Conservation (phyloP, 345 rosid species). For the Hevea brasiliensis region DNA sequence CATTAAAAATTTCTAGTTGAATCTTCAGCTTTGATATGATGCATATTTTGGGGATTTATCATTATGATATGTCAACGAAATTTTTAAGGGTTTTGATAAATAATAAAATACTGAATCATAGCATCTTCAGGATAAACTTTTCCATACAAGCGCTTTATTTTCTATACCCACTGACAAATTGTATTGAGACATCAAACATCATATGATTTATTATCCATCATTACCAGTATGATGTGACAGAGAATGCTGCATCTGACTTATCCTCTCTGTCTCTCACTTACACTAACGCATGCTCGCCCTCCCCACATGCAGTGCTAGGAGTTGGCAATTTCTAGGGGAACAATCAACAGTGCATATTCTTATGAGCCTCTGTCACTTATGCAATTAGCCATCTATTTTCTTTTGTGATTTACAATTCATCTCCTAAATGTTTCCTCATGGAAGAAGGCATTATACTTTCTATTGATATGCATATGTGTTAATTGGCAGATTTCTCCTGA, state of each 20-base stretch:
- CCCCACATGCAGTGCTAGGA: too few relatives aligned
- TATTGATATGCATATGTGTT: not conserved
- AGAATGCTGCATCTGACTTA: not conserved
- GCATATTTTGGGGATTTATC: not conserved
- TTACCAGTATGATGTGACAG: not conserved
- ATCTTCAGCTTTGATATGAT: not conserved
- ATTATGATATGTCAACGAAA: not conserved
- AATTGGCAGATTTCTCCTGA: constrained; percentile 69
- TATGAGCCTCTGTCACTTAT: not conserved
- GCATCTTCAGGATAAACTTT: not conserved
- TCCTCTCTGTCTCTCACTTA: too few relatives aligned
- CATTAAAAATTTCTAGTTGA: too few relatives aligned
- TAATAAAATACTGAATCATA: not conserved
- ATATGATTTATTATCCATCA: too few relatives aligned
- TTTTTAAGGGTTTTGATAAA: not conserved
- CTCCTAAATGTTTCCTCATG: not conserved
- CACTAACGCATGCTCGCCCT: too few relatives aligned
- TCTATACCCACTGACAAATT: not conserved
- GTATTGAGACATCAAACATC: too few relatives aligned
- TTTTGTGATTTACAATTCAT: not conserved
- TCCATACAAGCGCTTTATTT: not conserved
- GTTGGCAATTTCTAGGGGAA: too few relatives aligned
- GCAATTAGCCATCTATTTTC: not conserved
- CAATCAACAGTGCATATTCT: too few relatives aligned
- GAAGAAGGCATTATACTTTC: not conserved